Percentiles rank a stretch among this genome's conserved stretches.
These are phyloP conservation scores for Rhododendron mucronatum DNA, from an alignment of 148 eudicot species.

Conservation along the genomic window DNA sequence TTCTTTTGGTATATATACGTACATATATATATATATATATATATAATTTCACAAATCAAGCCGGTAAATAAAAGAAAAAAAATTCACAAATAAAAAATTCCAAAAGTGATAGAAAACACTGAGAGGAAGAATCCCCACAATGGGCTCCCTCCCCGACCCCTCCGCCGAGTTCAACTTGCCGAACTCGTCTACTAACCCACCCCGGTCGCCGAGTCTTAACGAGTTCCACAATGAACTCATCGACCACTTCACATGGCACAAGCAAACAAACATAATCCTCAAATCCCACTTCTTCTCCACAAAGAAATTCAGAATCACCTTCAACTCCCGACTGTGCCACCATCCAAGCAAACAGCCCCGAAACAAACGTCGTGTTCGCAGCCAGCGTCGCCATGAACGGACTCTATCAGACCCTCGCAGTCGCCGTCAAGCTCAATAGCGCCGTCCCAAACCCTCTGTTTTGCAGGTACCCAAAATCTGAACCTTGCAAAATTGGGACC, in stretches of 20 bases:
- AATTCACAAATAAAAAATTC: too few relatives aligned
- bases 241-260: constrained; percentile 12
- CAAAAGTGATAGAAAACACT: too few relatives aligned
- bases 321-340: constrained; percentile 53
- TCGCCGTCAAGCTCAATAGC: constrained; percentile 51
- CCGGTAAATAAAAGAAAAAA: too few relatives aligned
- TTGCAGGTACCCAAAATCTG: constrained; percentile 19
- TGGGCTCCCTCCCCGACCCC: too few relatives aligned
- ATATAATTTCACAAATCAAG: too few relatives aligned
- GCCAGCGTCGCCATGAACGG: constrained; percentile 67
- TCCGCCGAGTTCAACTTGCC: too few relatives aligned
- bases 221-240: too few relatives aligned
- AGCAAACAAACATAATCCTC: constrained; percentile 41
- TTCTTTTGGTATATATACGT: too few relatives aligned
- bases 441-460: constrained; percentile 58
- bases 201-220: too few relatives aligned
- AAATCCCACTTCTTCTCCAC: constrained; percentile 82
- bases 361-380: constrained; percentile 66
- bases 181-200: too few relatives aligned
- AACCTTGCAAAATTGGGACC: constrained; percentile 18
- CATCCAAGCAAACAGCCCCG: constrained; percentile 61
- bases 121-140: too few relatives aligned
- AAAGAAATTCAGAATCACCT: constrained; percentile 55
- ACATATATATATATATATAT: too few relatives aligned
- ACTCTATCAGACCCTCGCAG: constrained; percentile 53